Percentiles rank a stretch among this genome's conserved stretches.
Evolutionary conservation across 2,329 filamentous ascomycete genomes (phyloP).

Genomic region (Hortaea sp.): DNA sequence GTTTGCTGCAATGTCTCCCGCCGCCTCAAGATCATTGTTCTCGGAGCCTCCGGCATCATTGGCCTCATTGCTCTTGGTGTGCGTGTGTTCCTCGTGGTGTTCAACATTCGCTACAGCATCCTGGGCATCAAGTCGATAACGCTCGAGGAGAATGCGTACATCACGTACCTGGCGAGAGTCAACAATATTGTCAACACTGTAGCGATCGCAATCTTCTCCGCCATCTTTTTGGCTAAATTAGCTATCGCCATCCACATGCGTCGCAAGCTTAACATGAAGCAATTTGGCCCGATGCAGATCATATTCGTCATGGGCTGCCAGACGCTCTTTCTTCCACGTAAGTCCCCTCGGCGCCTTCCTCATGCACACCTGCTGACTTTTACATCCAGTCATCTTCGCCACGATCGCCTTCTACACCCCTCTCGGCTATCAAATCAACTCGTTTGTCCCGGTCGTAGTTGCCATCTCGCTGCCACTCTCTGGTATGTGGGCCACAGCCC

Average conservation of each 20-base stretch:
- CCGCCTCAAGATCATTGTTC: conserved; percentile 31
- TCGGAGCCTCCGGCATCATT: conserved; percentile 38
- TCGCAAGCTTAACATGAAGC: conserved; percentile 45
- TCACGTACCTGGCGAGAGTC: conserved; percentile 33
- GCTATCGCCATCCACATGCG: conserved; percentile 47
- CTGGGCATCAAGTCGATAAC: conserved; percentile 7
- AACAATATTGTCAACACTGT: conserved; percentile 43
- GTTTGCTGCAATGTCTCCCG: conserved; percentile 43
- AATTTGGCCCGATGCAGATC: conserved; percentile 56
- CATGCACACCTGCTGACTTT: neutral
- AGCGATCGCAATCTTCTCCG: conserved; percentile 52
- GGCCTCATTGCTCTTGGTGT: conserved; percentile 44
- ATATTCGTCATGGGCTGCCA: conserved; percentile 60
- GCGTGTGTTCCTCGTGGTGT: conserved; percentile 42
- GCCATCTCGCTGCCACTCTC: conserved; percentile 56
- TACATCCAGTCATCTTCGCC: conserved; percentile 47
- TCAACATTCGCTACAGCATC: conserved; percentile 30
- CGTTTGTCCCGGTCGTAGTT: conserved; percentile 47
- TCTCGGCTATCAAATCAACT: conserved; percentile 43
- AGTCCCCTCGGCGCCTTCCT: conserved; percentile 12
- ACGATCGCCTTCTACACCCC: conserved; percentile 43
- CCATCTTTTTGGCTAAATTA: conserved; percentile 53
- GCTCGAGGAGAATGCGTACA: conserved; percentile 4
- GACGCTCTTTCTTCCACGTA: conserved; percentile 56
- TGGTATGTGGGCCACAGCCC: conserved; percentile 47